Percentiles rank a stretch among this genome's conserved stretches.
Conservation (phyloP, 2,329 filamentous ascomycete genomes). For the Bipolaris victoriae region DNA sequence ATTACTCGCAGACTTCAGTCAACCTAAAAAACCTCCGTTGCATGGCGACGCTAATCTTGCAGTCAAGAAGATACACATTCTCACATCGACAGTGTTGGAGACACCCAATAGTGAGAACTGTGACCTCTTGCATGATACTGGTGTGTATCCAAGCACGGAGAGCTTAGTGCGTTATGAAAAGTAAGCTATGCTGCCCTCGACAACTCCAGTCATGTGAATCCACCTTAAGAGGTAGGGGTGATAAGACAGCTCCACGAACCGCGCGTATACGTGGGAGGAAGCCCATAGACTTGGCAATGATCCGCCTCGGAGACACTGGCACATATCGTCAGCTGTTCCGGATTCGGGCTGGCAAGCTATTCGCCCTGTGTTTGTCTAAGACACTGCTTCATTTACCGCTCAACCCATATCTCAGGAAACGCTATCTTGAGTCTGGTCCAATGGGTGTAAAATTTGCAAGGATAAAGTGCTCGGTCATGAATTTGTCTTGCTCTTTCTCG, state of each 20-base stretch:
- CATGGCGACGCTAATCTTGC: not conserved
- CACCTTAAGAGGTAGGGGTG: not conserved
- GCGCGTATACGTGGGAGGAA: not conserved
- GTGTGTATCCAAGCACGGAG: not conserved
- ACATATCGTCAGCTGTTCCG: not conserved
- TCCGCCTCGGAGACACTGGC: not conserved
- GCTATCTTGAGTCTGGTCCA: not conserved
- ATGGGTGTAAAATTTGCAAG: not conserved
- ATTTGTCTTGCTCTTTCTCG: not conserved
- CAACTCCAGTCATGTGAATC: not conserved
- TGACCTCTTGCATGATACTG: not conserved
- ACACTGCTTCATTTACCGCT: slow-evolving; percentile 1
- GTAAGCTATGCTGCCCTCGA: not conserved
- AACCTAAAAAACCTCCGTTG: not conserved
- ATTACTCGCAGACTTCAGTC: not conserved
- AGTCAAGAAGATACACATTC: not conserved
- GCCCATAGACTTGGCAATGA: not conserved
- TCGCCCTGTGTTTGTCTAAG: not conserved
- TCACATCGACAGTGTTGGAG: not conserved
- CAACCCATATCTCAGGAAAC: not conserved
- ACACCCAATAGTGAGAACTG: not conserved
- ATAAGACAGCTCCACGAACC: not conserved
- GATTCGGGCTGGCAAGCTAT: not conserved
- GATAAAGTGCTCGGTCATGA: not conserved
- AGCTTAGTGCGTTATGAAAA: not conserved